phyloP scores from a whole-genome alignment of 225 moss, liverwort and hornwort species.

The Pleurozium schreberi region DNA sequence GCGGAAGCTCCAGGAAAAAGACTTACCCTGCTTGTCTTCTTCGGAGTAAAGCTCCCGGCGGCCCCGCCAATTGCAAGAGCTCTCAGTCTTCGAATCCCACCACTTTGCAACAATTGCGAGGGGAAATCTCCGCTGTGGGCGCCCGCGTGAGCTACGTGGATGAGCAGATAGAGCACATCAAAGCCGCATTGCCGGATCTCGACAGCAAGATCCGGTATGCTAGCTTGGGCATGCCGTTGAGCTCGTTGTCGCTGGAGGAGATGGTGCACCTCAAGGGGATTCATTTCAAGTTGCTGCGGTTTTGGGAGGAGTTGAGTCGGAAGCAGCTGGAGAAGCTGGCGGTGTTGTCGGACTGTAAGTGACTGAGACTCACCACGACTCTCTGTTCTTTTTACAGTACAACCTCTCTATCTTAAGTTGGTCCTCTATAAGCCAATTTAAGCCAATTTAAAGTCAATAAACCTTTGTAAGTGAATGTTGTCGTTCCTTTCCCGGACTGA shows the following conservation, averaged over 20 bases:
- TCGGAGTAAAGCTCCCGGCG: not conserved
- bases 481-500: too few relatives aligned
- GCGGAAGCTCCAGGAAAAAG: not conserved
- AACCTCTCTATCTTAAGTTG: too few relatives aligned
- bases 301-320: constrained; percentile 26
- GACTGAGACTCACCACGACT: too few relatives aligned
- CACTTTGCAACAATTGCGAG: not conserved
- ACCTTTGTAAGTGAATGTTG: too few relatives aligned
- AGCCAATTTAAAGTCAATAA: too few relatives aligned
- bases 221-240: constrained; percentile 11
- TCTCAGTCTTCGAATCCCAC: not conserved
- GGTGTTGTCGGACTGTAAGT: constrained; percentile 13
- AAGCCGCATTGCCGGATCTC: constrained; percentile 18
- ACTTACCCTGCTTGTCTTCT: not conserved
- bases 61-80: not conserved
- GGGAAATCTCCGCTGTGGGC: constrained; percentile 2
- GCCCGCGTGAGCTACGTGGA: constrained; percentile 5
- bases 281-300: constrained; percentile 20
- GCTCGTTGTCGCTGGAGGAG: constrained; percentile 19
- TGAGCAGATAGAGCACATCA: constrained; percentile 8
- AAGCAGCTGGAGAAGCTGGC: constrained; percentile 24
- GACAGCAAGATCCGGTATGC: constrained; percentile 21
- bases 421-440: too few relatives aligned
- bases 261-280: constrained; percentile 14
- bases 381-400: too few relatives aligned